A percentile compares a stretch with the other conserved stretches of the same genome.
These are phyloP conservation scores for Phytophthora vignae DNA, from an alignment of 352 stramenopile genomes.

Conservation along the genomic window DNA sequence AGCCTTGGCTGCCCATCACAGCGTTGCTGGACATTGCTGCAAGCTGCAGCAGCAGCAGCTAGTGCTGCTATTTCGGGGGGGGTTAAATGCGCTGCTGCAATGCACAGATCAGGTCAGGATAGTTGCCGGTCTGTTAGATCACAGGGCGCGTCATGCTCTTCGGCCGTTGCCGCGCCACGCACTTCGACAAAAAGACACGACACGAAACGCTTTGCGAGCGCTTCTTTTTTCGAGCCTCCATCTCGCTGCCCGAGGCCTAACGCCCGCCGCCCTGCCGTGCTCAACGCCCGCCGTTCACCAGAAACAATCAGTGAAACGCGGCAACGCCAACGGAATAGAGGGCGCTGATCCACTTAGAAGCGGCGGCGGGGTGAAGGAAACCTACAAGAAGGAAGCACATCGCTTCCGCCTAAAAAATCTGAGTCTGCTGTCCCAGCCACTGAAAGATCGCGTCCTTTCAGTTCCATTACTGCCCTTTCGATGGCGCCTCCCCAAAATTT, in stretches of 20 bases:
- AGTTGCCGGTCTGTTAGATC: too few relatives aligned
- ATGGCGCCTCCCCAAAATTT: conserved; percentile 1
- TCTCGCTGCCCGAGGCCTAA: conserved; percentile 1
- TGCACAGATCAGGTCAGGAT: conserved; percentile 6
- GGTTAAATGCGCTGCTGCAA: background rate
- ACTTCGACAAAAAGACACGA: too few relatives aligned
- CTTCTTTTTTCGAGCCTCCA: conserved; percentile 24
- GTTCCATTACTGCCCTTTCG: conserved; percentile 1
- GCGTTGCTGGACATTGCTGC: background rate
- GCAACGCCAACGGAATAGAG: conserved; percentile 16
- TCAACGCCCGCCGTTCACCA: conserved; percentile 34
- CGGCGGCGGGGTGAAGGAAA: background rate
- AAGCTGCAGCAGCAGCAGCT: background rate
- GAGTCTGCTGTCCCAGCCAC: conserved; percentile 6
- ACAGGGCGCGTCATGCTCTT: too few relatives aligned
- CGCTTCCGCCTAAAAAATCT: conserved; percentile 7
- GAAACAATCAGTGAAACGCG: conserved; percentile 27
- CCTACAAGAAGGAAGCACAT: background rate
- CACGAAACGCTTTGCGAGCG: conserved; percentile 14
- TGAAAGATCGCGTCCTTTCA: conserved; percentile 29
- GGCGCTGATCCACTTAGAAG: background rate
- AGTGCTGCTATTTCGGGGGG: conserved; percentile 9
- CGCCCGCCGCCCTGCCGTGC: background rate
- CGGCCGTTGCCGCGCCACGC: background rate
- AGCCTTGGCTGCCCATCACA: background rate